These are phyloP conservation scores for Euryodendron excelsum DNA, from an alignment of 148 eudicot genomes.

Conservation along the genomic window DNA sequence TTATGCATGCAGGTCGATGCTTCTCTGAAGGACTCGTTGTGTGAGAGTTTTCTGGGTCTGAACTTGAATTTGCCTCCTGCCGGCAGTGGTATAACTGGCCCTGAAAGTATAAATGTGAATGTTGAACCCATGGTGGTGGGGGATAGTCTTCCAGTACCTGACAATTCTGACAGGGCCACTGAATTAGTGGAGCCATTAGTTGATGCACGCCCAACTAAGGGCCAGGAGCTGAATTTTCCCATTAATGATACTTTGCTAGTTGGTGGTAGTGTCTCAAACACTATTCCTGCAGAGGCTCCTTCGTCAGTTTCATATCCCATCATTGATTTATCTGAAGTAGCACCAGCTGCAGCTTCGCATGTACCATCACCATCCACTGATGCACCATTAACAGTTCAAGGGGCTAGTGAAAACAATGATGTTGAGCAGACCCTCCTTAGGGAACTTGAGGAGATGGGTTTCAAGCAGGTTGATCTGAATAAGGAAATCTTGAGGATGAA, in stretches of 20 bases:
- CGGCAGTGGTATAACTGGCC: neutral
- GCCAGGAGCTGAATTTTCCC: constrained; percentile 38
- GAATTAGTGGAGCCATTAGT: constrained; percentile 11
- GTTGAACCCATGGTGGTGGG: constrained; percentile 13
- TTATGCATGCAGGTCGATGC: constrained; percentile 62
- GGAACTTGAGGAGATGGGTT: constrained; percentile 68
- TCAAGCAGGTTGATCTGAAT: constrained; percentile 45
- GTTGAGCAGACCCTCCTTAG: constrained; percentile 44
- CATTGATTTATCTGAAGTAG: constrained; percentile 25
- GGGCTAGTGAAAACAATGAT: constrained; percentile 17
- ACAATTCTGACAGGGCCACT: neutral
- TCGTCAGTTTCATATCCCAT: constrained; percentile 20
- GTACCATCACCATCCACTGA: constrained; percentile 6
- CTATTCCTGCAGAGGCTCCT: neutral
- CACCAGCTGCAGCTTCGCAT: constrained; percentile 3
- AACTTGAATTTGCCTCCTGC: constrained; percentile 59
- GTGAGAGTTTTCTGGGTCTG: constrained; percentile 20
- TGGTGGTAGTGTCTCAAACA: constrained; percentile 6
- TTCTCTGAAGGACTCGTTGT: constrained; percentile 28
- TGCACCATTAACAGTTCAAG: constrained; percentile 10
- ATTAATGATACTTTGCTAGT: constrained; percentile 38
- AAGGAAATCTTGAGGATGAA: constrained; percentile 50
- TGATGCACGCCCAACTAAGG: constrained; percentile 21
- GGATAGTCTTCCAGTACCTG: neutral
- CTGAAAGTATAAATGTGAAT: constrained; percentile 14